Base-by-base conservation (phyloP, 345 rosid species). In the Bruguiera parviflora region DNA sequence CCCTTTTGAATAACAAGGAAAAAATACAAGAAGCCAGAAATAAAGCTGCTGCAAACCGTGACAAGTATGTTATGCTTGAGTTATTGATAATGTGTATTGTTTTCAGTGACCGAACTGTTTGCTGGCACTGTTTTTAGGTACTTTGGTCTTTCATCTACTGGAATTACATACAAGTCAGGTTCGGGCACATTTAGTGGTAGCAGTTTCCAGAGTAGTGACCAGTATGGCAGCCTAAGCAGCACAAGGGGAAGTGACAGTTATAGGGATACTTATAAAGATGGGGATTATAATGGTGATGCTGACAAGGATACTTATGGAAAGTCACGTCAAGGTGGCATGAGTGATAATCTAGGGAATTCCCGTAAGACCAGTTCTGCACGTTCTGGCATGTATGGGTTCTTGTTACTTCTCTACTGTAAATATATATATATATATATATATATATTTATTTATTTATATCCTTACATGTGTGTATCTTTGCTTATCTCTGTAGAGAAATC, bases 21-120 rank as follows among this genome's bases (percentile, higher is more conserved):
- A 96, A 90, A 75, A 92, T 96, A 77, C 84, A 94, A 77, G 90
- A 92, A 82, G 86, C 82, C 62, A 87, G 98, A 75, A 84, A 82
- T 68, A 96, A 96, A 85, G 99, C 98, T 72, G 74, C 90, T 67
- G 85, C 88, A 20, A 92, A 90, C 80, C 96, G 96, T 75, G 93
- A 96, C 71, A 92, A 96, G 99, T 96, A 77, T 74, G 92, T 81
- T 66, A 58, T 60, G 43, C 52, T 65, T 68, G 25, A 35, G 24
- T 31, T 75, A 33, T 49, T 55, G 68, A 6, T 58, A 66, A 47
- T 24, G 25, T 32, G 19, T 72, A 63, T 35, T 61, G 64, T 57
- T 46, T 35, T 57, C 52, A 51, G 22, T 74, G 63, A 58, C 53
- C 76, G 53, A 63, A 68, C 39, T 62, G 37, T 47, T 58, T 64